Base-by-base conservation (phyloP, 495 filamentous ascomycete species). In the Daldinia loculata region DNA sequence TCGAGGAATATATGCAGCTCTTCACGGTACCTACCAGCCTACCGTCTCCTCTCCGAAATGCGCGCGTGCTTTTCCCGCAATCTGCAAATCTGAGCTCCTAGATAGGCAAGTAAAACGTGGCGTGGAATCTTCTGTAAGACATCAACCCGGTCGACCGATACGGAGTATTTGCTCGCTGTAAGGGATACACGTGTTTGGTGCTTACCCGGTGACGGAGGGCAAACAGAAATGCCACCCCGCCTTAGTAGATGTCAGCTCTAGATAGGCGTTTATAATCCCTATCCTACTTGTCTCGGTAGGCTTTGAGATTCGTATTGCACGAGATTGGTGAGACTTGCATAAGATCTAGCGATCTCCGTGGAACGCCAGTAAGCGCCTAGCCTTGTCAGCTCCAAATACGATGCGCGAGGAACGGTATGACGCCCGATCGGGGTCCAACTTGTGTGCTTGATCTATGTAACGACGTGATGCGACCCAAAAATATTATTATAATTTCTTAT, bases 141-240 rank as follows among this genome's bases (percentile, higher is more conserved):
- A 5, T 5, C 26, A 4, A 4, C 22, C 2, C 36, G 32, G 8
- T 53, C 41, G 8, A 32, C 30, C 30, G 30, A 32, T 43, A 59
- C 36, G 48, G 22, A 34, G 26, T 55, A 41, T 38, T 67, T 56
- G 22, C 50, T 30, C 32, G 34, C 27, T 53, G 61, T 65, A 67
- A 67, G 70, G 70, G 65, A 65, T 61, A 56, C 70, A 72, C 70
- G 70, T 72, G 70, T 71, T 39, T 51, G 17, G 17, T 34, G n/a
- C n/a, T 30, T 55, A 26, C 45, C 24, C 24, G 39, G 22, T 24
- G 45, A 34, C 24, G 38, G 22, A 22, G 45, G 24, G 56, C 64
- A 67, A 55, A 45, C 45, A 38, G 38, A 39, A 39, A 53, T 61
- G 8, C 38, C 62, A 64, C 69, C 69, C 63, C 63, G 26, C 59